phyloP scores from a whole-genome alignment of 2,329 filamentous ascomycete genomes.

The Pyrenophora tritici-repentis region DNA sequence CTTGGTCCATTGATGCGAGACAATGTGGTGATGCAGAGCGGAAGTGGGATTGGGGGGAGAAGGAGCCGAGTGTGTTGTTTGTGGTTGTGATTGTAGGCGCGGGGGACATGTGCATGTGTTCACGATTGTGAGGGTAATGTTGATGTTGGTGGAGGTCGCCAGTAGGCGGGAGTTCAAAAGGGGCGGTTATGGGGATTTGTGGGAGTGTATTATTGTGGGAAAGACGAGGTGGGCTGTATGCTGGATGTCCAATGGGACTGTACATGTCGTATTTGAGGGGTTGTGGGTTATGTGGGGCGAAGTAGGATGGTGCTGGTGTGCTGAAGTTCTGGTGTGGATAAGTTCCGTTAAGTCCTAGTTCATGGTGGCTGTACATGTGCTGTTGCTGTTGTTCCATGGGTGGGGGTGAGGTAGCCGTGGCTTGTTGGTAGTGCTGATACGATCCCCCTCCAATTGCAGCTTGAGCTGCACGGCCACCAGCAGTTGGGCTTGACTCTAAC shows the following conservation, averaged over 20 bases:
- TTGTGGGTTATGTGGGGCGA: neutral
- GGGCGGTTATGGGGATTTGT: neutral
- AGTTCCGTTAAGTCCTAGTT: neutral
- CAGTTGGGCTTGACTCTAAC: neutral
- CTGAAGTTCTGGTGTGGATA: neutral
- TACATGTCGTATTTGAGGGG: conserved; percentile 3
- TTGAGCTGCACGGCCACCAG: neutral
- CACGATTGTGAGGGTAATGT: no score
- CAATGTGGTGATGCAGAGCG: neutral
- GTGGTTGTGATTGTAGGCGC: no score
- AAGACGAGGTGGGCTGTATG: neutral
- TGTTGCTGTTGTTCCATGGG: neutral
- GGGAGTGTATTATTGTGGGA: neutral
- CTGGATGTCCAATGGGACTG: neutral
- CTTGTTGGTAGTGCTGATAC: conserved; percentile 4
- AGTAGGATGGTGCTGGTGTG: neutral
- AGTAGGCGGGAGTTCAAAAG: conserved; percentile 1
- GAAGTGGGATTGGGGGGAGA: neutral
- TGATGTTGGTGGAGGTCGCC: no score
- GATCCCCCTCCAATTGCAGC: neutral
- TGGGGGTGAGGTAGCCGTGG: neutral
- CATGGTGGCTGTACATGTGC: neutral
- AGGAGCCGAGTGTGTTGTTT: no score
- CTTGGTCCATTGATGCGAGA: neutral
- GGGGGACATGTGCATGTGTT: no score